These are phyloP conservation scores for Tricholoma bakamatsutake DNA, from an alignment of 768 basidiomycete species.

Conservation along the genomic window DNA sequence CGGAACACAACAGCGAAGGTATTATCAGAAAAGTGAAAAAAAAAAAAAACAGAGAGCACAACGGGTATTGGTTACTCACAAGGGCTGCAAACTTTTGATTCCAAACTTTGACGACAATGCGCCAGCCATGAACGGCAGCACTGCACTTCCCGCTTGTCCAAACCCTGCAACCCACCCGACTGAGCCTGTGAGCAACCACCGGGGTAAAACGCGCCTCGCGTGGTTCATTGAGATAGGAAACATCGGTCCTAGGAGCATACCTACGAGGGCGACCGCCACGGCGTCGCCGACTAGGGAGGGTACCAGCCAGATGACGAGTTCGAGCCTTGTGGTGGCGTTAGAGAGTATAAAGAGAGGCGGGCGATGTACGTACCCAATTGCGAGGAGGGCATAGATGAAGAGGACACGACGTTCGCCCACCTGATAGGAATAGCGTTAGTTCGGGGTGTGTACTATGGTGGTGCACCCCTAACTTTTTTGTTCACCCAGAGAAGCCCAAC, in stretches of 20 bases:
- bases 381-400: conserved; percentile 44
- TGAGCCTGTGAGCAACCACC: conserved; percentile 58
- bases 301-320: conserved; percentile 64
- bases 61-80: conserved; percentile 34
- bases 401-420: conserved; percentile 51
- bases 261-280: conserved; percentile 58
- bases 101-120: conserved; percentile 58
- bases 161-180: conserved; percentile 67
- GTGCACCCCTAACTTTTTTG: conserved; percentile 29
- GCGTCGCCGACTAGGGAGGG: conserved; percentile 61
- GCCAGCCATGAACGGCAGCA: conserved; percentile 71
- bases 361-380: conserved; percentile 35
- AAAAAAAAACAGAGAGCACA: too few relatives aligned
- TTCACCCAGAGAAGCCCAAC: conserved; percentile 21
- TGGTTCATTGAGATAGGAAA: conserved; percentile 74
- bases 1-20: background rate
- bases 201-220: conserved; percentile 60
- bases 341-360: background rate
- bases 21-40: background rate
- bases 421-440: conserved; percentile 17
- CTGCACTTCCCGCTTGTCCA: conserved; percentile 67
- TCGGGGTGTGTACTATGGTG: background rate
- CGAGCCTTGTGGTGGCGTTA: conserved; percentile 34
- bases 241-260: conserved; percentile 66
- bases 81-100: conserved; percentile 54